Conservation (phyloP, 2,329 filamentous ascomycete species). For the Paecilomyces formosus region DNA sequence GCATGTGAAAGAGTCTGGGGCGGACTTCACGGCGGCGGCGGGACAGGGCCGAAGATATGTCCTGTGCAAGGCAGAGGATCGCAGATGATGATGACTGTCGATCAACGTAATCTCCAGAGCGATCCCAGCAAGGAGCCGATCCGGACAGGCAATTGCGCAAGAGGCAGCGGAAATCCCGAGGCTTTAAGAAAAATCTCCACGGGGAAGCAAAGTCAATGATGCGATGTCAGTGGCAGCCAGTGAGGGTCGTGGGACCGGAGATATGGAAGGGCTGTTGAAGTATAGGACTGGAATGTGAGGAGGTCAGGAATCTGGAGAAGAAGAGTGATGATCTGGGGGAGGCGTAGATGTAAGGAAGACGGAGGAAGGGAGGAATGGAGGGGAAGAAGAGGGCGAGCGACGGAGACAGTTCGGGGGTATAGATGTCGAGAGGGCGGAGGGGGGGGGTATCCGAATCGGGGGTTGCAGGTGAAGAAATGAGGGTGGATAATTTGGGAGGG, state of each 20-base stretch:
- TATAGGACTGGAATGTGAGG: constrained; percentile 2
- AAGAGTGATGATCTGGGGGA: constrained; percentile 19
- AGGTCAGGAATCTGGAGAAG: constrained; percentile 14
- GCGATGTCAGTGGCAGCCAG: not conserved
- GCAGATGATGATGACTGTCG: constrained; percentile 1
- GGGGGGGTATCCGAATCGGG: constrained; percentile 8
- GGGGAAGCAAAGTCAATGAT: no score
- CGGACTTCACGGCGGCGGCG: constrained; percentile 2
- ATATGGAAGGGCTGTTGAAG: constrained; percentile 11
- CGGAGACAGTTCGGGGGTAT: constrained; percentile 17
- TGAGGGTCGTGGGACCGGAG: constrained; percentile 6
- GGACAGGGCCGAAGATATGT: not conserved
- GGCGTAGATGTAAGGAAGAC: constrained; percentile 13
- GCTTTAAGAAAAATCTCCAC: not conserved
- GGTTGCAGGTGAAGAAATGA: not conserved
- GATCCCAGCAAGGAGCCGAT: constrained; percentile 10
- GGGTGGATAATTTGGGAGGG: not conserved
- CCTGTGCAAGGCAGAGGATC: constrained; percentile 3
- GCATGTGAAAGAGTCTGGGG: constrained; percentile 53
- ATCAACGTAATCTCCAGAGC: not conserved
- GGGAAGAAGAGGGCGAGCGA: constrained; percentile 16
- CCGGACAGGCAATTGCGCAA: not conserved
- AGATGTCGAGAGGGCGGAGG: constrained; percentile 4
- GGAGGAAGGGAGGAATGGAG: constrained; percentile 16
- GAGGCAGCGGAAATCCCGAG: not conserved